phyloP scores from a whole-genome alignment of 2,329 filamentous ascomycete genomes.

The Huntiella moniliformis region DNA sequence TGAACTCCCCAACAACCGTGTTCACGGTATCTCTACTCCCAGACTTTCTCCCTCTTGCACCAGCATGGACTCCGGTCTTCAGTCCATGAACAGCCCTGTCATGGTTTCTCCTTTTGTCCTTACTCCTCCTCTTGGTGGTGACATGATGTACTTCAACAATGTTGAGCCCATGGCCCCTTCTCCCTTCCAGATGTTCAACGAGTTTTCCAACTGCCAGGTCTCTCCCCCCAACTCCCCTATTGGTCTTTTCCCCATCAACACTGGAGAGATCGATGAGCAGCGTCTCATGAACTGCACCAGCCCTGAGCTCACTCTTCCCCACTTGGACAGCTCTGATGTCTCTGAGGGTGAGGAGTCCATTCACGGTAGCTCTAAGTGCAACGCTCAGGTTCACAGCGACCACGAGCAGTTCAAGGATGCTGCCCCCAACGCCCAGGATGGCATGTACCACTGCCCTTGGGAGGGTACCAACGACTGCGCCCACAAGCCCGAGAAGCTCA shows the following conservation, averaged over 20 bases:
- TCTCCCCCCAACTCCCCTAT: conserved; percentile 14
- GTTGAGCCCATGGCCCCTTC: neutral
- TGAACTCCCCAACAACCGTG: conserved; percentile 8
- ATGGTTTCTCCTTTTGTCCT: conserved; percentile 1
- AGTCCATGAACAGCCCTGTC: conserved; percentile 7
- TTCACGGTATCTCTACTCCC: neutral
- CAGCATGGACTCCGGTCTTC: conserved; percentile 5
- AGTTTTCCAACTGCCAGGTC: conserved; percentile 4
- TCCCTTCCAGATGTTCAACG: conserved; percentile 8
- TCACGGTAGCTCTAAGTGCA: conserved; percentile 27
- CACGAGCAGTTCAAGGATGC: conserved; percentile 55
- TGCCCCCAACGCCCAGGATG: conserved; percentile 41
- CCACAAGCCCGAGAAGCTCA: conserved; percentile 87
- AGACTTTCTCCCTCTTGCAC: conserved; percentile 3
- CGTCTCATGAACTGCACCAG: conserved; percentile 17
- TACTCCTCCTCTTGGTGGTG: neutral
- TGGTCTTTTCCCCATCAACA: conserved; percentile 4
- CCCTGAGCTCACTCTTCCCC: conserved; percentile 25
- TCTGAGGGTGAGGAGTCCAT: neutral
- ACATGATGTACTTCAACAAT: conserved; percentile 6
- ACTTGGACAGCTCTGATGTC: conserved; percentile 16
- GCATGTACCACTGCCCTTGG: conserved; percentile 86
- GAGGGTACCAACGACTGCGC: conserved; percentile 53
- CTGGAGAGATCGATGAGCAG: conserved; percentile 8
- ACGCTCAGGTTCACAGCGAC: conserved; percentile 40